Evolutionary conservation across 1,139 yeast species (phyloP).

Genomic region (Candida freyschussii): DNA sequence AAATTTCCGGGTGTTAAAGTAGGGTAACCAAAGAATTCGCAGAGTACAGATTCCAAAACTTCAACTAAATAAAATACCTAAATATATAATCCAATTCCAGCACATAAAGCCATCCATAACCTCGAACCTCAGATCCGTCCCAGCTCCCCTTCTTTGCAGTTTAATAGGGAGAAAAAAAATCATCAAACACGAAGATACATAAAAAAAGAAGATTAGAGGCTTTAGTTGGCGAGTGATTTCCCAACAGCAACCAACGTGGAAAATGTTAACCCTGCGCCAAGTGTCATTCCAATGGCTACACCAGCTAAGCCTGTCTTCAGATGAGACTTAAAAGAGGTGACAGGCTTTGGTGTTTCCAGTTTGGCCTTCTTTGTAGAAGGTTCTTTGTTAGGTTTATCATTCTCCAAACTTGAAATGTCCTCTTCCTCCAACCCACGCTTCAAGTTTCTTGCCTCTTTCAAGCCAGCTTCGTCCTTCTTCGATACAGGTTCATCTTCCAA

Average conservation of each 20-base stretch:
- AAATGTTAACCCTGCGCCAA: slow-evolving; percentile 17
- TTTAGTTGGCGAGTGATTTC: slow-evolving; percentile 7
- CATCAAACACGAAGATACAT: too few relatives aligned
- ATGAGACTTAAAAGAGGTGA: too few relatives aligned
- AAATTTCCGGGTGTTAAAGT: too few relatives aligned
- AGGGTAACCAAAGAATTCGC: too few relatives aligned
- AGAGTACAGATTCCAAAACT: too few relatives aligned
- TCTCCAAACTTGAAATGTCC: slow-evolving; percentile 1
- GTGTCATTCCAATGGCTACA: slow-evolving; percentile 9
- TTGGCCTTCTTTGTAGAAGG: not conserved
- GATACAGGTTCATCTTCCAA: not conserved
- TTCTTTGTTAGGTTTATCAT: slow-evolving; percentile 1
- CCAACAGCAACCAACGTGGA: slow-evolving; percentile 12
- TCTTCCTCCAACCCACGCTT: not conserved
- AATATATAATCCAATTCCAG: too few relatives aligned
- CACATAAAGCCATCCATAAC: too few relatives aligned
- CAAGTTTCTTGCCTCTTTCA: slow-evolving; percentile 1
- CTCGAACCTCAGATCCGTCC: too few relatives aligned
- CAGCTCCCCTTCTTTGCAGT: too few relatives aligned
- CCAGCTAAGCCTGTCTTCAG: slow-evolving; percentile 11
- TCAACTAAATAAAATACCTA: too few relatives aligned
- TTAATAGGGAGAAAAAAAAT: too few relatives aligned
- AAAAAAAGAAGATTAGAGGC: too few relatives aligned
- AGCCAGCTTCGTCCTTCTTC: not conserved
- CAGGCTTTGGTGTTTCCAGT: not conserved